Conservation (phyloP, 768 basidiomycete genomes). For the Tephrocybe sp. region DNA sequence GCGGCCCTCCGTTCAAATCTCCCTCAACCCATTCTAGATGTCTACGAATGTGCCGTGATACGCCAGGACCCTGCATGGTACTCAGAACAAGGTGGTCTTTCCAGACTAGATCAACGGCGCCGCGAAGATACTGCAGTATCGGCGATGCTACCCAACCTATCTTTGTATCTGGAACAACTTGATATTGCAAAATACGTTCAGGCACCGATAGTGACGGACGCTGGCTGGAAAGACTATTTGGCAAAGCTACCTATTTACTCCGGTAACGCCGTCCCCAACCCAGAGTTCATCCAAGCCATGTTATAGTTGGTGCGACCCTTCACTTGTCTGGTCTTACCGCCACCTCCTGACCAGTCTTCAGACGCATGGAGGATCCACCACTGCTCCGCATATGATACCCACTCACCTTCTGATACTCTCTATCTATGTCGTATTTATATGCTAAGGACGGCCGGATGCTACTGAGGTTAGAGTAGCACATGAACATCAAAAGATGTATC, state of each 20-base stretch:
- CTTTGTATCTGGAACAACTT: slow-evolving; percentile 38
- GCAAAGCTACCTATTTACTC: slow-evolving; percentile 36
- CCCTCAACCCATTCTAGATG: slow-evolving; percentile 47
- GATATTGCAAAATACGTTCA: slow-evolving; percentile 47
- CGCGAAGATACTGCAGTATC: slow-evolving; percentile 46
- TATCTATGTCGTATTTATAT: neutral
- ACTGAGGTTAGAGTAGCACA: no score
- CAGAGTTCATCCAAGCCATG: slow-evolving; percentile 39
- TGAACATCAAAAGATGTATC: no score
- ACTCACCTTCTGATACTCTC: neutral
- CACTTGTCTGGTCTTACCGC: neutral
- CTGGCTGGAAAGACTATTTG: slow-evolving; percentile 46
- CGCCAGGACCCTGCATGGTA: slow-evolving; percentile 60
- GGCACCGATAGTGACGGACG: slow-evolving; percentile 53
- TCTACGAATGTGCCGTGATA: slow-evolving; percentile 53
- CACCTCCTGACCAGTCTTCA: neutral
- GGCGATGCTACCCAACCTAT: slow-evolving; percentile 40
- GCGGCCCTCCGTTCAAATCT: slow-evolving; percentile 43
- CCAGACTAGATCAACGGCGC: slow-evolving; percentile 43
- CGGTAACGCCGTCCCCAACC: slow-evolving; percentile 36
- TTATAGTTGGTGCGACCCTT: slow-evolving; percentile 25
- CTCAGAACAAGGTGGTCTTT: slow-evolving; percentile 46
- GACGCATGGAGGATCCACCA: no score
- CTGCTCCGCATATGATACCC: neutral
- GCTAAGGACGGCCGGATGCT: neutral